Conservation (phyloP, 2,329 filamentous ascomycete species). For the Pestalotiopsis sp. region DNA sequence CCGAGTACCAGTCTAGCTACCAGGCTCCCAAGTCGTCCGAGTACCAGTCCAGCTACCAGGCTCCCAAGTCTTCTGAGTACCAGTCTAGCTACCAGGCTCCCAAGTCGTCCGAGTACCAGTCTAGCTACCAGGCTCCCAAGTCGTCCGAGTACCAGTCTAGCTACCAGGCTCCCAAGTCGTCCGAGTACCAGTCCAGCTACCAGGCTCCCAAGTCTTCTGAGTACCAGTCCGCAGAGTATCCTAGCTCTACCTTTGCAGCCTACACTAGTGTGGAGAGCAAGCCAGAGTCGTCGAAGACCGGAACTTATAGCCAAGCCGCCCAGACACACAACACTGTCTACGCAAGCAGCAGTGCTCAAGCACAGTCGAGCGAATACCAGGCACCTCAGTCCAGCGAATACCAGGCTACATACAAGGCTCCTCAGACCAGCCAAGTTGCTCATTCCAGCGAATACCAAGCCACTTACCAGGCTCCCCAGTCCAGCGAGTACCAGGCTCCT, state of each 20-base stretch:
- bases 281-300: slow-evolving; percentile 25
- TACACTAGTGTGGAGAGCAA: slow-evolving; percentile 20
- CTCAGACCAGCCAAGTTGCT: too few species aligned
- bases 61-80: not conserved
- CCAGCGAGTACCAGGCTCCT: not conserved
- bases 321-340: slow-evolving; percentile 46
- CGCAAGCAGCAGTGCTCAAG: slow-evolving; percentile 44
- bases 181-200: not conserved
- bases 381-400: not conserved
- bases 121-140: not conserved
- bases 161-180: not conserved
- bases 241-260: not conserved
- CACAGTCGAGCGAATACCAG: slow-evolving; percentile 35
- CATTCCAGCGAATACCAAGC: too few species aligned
- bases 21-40: not conserved
- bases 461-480: slow-evolving; percentile 17
- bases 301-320: slow-evolving; percentile 41
- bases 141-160: not conserved
- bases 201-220: not conserved
- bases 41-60: not conserved
- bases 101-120: not conserved
- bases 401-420: not conserved
- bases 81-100: not conserved
- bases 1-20: not conserved
- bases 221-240: not conserved